Conservation (phyloP, 495 filamentous ascomycete genomes). For the Penicillium tannophilum region DNA sequence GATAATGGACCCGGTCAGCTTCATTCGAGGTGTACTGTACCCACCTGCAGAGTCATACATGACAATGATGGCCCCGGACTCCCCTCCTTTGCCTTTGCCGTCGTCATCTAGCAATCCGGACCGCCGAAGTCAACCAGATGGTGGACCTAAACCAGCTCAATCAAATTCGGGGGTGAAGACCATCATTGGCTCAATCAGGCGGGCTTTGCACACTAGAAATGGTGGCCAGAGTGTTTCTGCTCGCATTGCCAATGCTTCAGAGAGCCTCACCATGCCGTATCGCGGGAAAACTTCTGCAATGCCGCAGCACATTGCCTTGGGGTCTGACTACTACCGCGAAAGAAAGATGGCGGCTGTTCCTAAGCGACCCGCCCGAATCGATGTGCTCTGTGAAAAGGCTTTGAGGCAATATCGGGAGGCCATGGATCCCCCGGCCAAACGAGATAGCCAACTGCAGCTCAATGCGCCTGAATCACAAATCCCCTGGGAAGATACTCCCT, state of each 20-base stretch:
- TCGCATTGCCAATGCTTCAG: conserved; percentile 40
- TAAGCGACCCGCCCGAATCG: conserved; percentile 57
- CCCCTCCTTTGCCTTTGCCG: conserved; percentile 49
- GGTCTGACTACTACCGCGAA: conserved; percentile 48
- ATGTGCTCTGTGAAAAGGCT: conserved; percentile 77
- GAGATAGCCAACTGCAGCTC: conserved; percentile 9
- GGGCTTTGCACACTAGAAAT: conserved; percentile 76
- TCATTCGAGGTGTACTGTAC: conserved; percentile 80
- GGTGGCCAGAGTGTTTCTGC: conserved; percentile 44
- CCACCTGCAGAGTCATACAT: conserved; percentile 78
- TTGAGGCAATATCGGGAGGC: conserved; percentile 60
- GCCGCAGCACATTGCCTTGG: conserved; percentile 49
- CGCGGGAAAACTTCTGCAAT: conserved; percentile 47
- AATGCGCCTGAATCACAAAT: conserved; percentile 11
- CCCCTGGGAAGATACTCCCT: conserved; percentile 5
- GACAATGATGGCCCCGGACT: conserved; percentile 65
- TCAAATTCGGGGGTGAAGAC: conserved; percentile 74
- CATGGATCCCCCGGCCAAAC: conserved; percentile 18
- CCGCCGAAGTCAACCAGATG: conserved; percentile 38
- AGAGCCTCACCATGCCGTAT: conserved; percentile 23
- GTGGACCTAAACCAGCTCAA: conserved; percentile 33
- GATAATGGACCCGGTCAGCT: conserved; percentile 72
- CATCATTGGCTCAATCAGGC: conserved; percentile 82
- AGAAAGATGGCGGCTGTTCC: conserved; percentile 39
- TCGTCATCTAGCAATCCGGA: conserved; percentile 24